Evolutionary conservation across 2,329 filamentous ascomycete genomes (phyloP), one percentile per base, ranked within the genome.

Genomic region (Pyrenochaeta sp.): DNA sequence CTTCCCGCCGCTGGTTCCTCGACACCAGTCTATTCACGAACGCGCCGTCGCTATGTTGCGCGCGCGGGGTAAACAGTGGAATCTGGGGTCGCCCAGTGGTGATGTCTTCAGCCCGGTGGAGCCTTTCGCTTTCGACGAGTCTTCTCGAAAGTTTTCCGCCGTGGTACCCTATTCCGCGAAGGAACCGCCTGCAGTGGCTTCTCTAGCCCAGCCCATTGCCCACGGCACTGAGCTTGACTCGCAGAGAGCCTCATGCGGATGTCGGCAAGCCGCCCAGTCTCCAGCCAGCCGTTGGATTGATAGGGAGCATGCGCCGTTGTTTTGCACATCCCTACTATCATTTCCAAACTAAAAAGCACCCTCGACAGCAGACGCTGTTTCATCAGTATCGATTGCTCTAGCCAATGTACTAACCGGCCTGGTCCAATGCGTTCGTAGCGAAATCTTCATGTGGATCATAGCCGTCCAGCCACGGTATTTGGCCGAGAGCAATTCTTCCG

Each of bases 1-100:
- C 47, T 55, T 36, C 47, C 51, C 49, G 43, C 51, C 47, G 42
- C 48, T 34, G 51, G 56, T 63, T 35, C 56, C 60, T 61, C 50
- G 55, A 36, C 42, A 40, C 40, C 26, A 37, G 36, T 31, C 35
- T 41, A 28, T 30, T 48, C 44, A 35, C 46, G 46, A 48, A 41
- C 29, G 40, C 41, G 37, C 44, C 47, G 36, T 41, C 39, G 34
- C 44, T 11, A 24, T 38, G 32, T 38, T 49, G 42, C 38, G 36
- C 43, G 53, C 48, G 55, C 53, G 55, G 55, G 55, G 53, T 58
- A 44, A 19, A 34, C n/a, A 44, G 35, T 23, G 26, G 15, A 44
- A 21, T 41, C 30, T 44, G 48, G 42, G 44, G 41, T 35, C 34
- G 20, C 42, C 37, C 29, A 28, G 28, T 30, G n/a, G n/a, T 28